Percentiles rank a stretch among this genome's conserved stretches.
Conservation (phyloP, 371 early-diverging fungal genomes). For the Syncephalastrum monosporum region DNA sequence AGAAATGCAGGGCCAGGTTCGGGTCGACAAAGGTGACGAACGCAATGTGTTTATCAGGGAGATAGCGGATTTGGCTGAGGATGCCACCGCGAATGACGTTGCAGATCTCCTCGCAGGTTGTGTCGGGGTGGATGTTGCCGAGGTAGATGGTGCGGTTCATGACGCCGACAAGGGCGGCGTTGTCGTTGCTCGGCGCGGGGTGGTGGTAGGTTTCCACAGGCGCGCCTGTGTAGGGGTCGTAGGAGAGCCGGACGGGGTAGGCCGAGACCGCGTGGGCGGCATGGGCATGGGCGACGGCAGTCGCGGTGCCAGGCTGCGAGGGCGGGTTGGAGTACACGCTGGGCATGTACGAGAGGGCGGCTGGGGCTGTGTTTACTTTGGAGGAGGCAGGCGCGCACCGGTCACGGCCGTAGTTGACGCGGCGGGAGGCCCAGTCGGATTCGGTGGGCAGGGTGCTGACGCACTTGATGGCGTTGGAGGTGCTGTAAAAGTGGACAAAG, state of each 20-base stretch:
- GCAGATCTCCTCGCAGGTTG: constrained; percentile 77
- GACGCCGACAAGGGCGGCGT: constrained; percentile 13
- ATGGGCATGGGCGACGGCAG: too few species aligned
- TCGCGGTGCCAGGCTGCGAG: too few species aligned
- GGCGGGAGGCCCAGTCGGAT: constrained; percentile 49
- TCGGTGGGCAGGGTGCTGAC: constrained; percentile 59
- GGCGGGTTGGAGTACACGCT: too few species aligned
- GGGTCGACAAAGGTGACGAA: constrained; percentile 85
- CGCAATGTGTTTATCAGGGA: constrained; percentile 77
- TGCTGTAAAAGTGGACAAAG: constrained; percentile 78
- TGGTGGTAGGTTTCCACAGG: constrained; percentile 23
- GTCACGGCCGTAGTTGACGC: constrained; percentile 79
- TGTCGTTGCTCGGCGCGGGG: constrained; percentile 5
- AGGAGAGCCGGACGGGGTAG: constrained; percentile 8
- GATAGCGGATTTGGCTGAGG: constrained; percentile 68
- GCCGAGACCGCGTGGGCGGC: too few species aligned
- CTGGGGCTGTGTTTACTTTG: background rate
- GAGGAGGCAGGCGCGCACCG: constrained; percentile 55
- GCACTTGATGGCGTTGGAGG: constrained; percentile 71
- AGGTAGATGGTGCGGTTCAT: constrained; percentile 78
- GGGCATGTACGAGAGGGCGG: too few species aligned
- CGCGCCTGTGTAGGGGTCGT: constrained; percentile 30
- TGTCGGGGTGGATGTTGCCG: constrained; percentile 73
- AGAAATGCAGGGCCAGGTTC: constrained; percentile 58
- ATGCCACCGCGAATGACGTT: constrained; percentile 86